Percentiles rank a stretch among this genome's conserved stretches.
Evolutionary conservation across 768 basidiomycete genomes (phyloP).

Genomic region (Pulveroboletus frians): DNA sequence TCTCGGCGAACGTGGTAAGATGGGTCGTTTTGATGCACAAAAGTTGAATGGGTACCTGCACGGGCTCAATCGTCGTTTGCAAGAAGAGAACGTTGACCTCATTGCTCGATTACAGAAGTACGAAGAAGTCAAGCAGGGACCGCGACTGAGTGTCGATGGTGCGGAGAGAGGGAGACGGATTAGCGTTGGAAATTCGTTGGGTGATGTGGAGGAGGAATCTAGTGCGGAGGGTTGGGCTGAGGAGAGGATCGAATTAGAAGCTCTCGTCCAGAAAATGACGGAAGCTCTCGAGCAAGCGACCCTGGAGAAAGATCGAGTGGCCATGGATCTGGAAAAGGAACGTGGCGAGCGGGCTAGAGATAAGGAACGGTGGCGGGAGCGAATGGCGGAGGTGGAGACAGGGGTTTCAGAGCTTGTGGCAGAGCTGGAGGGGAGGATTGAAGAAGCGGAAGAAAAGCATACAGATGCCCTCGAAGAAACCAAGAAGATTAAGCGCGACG

Average conservation of each 20-base stretch:
- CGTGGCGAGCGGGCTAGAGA: constrained; percentile 55
- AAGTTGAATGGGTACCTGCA: constrained; percentile 87
- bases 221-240: constrained; percentile 65
- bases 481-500: constrained; percentile 39
- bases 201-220: constrained; percentile 60
- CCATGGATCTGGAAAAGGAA: constrained; percentile 49
- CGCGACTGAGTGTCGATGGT: constrained; percentile 24
- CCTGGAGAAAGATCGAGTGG: constrained; percentile 42
- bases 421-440: constrained; percentile 56
- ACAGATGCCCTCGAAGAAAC: constrained; percentile 38
- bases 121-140: constrained; percentile 42
- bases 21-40: constrained; percentile 76
- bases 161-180: constrained; percentile 40
- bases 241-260: constrained; percentile 55
- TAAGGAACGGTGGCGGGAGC: constrained; percentile 64
- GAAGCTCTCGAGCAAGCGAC: constrained; percentile 37
- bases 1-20: constrained; percentile 59
- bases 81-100: constrained; percentile 78
- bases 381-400: constrained; percentile 66
- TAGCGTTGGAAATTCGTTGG: constrained; percentile 50
- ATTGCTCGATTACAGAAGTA: constrained; percentile 47
- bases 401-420: constrained; percentile 63
- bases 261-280: constrained; percentile 37
- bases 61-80: constrained; percentile 73
- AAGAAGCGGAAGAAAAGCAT: constrained; percentile 45